Conservation (phyloP, 2,329 filamentous ascomycete species). For the Rachicladosporium sp. region DNA sequence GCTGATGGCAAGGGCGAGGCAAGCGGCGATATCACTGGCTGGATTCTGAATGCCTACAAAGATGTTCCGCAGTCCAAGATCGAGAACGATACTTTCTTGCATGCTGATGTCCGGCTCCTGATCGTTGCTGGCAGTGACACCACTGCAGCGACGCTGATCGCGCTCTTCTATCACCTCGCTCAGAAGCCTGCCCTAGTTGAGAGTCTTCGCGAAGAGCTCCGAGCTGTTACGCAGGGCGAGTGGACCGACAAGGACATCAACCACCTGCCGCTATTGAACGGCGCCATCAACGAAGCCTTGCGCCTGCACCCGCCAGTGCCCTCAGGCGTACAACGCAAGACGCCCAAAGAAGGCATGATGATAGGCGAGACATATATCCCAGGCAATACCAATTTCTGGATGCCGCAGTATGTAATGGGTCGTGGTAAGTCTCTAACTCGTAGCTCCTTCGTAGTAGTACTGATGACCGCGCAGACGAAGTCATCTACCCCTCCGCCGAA, state of each 20-base stretch:
- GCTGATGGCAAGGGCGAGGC: slow-evolving; percentile 10
- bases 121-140: slow-evolving; percentile 33
- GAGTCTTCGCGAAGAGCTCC: slow-evolving; percentile 24
- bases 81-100: slow-evolving; percentile 14
- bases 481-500: slow-evolving; percentile 16
- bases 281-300: slow-evolving; percentile 32
- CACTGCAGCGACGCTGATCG: slow-evolving; percentile 28
- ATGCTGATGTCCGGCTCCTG: slow-evolving; percentile 18
- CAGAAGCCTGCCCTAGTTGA: slow-evolving; percentile 17
- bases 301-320: slow-evolving; percentile 31
- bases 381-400: slow-evolving; percentile 10
- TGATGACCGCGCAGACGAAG: slow-evolving; percentile 10
- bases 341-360: slow-evolving; percentile 26
- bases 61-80: slow-evolving; percentile 11
- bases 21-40: slow-evolving; percentile 20
- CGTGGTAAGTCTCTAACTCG: slow-evolving; percentile 10
- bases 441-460: background rate
- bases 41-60: slow-evolving; percentile 19
- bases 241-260: slow-evolving; percentile 17
- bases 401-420: slow-evolving; percentile 12
- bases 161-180: slow-evolving; percentile 30
- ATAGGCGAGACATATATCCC: slow-evolving; percentile 25
- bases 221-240: slow-evolving; percentile 11
- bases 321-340: slow-evolving; percentile 24
- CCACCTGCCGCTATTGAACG: slow-evolving; percentile 24